Conservation (phyloP, 2,329 filamentous ascomycete genomes). For the Drechslerella dactyloides region DNA sequence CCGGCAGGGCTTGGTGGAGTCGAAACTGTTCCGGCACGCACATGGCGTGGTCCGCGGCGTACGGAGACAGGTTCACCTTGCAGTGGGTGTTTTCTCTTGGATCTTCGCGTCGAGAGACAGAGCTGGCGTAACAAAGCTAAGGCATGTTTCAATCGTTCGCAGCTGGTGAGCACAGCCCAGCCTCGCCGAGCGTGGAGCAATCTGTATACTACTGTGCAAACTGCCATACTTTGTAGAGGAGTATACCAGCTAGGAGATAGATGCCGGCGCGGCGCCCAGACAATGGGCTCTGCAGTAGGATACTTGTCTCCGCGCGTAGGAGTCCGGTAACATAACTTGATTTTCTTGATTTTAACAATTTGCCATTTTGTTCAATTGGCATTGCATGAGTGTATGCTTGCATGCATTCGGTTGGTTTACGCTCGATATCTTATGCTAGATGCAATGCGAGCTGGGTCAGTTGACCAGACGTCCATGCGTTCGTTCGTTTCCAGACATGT, state of each 20-base stretch:
- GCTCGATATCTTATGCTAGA: too few relatives aligned
- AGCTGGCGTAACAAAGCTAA: not conserved
- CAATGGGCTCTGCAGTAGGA: not conserved
- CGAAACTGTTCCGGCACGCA: not conserved
- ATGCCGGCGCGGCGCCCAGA: constrained; percentile 2
- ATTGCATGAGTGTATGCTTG: too few relatives aligned
- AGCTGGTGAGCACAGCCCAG: not conserved
- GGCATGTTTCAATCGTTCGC: constrained; percentile 31
- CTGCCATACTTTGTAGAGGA: too few relatives aligned
- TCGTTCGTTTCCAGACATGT: too few relatives aligned
- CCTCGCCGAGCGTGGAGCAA: too few relatives aligned
- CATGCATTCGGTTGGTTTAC: too few relatives aligned
- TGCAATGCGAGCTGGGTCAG: too few relatives aligned
- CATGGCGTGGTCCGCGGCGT: not conserved
- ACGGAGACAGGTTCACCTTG: too few relatives aligned
- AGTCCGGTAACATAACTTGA: not conserved
- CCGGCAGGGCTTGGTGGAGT: not conserved
- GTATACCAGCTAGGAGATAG: too few relatives aligned
- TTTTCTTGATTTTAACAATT: constrained; percentile 4
- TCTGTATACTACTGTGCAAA: too few relatives aligned
- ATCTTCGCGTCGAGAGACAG: constrained; percentile 1
- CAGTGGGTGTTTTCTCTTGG: not conserved
- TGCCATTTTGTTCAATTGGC: not conserved
- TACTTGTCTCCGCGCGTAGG: too few relatives aligned
- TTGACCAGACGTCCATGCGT: too few relatives aligned